These are phyloP conservation scores for Rhizophora apiculata DNA, from an alignment of 345 rosid genomes.

Conservation along the genomic window DNA sequence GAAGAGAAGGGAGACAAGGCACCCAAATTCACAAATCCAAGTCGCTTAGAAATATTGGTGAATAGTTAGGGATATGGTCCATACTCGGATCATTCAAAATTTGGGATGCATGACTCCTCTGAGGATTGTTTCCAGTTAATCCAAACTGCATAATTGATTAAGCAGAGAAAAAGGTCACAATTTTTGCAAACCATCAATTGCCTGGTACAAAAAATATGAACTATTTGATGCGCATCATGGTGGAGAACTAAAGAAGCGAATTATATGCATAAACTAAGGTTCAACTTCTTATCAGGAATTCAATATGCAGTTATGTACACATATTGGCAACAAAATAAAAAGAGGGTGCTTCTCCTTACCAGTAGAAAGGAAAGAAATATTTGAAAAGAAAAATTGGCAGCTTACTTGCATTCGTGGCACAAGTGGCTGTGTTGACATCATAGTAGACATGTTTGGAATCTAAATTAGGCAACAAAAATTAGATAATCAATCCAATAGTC, in stretches of 20 bases:
- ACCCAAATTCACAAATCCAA: background rate
- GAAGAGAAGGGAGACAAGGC: background rate
- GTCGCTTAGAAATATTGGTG: background rate
- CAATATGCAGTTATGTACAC: background rate
- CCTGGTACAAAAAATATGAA: background rate
- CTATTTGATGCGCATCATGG: background rate
- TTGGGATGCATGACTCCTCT: constrained; percentile 69
- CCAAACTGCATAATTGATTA: constrained; percentile 54
- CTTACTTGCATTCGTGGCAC: constrained; percentile 77
- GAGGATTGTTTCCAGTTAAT: constrained; percentile 65
- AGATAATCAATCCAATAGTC: constrained; percentile 5
- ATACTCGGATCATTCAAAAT: constrained; percentile 75
- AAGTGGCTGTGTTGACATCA: constrained; percentile 68
- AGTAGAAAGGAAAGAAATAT: constrained; percentile 2
- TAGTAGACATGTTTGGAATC: constrained; percentile 82
- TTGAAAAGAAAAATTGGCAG: constrained; percentile 2
- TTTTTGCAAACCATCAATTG: background rate
- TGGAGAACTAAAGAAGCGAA: background rate
- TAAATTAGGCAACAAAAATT: constrained; percentile 24
- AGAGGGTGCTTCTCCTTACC: too few species aligned
- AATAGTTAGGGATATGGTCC: constrained; percentile 17
- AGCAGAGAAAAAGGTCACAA: constrained; percentile 9
- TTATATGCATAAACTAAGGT: background rate
- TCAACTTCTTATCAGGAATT: background rate
- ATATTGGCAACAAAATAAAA: too few species aligned